Evolutionary conservation across 208 protist species (phyloP).

Genomic region (Trypanosoma avium): DNA sequence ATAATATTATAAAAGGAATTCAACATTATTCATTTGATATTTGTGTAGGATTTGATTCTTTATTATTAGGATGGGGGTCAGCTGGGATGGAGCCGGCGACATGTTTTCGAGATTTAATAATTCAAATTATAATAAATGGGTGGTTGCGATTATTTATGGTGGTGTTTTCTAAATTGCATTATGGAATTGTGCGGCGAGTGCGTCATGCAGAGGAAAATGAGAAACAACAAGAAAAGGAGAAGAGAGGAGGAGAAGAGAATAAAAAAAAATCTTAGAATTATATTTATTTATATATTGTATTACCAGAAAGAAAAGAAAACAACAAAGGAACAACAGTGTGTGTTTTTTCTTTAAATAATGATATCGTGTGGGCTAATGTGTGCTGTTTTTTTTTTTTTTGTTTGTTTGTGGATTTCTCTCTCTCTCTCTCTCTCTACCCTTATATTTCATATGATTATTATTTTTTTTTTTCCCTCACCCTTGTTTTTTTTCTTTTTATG

Average conservation of each 20-base stretch:
- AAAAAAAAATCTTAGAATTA: constrained; percentile 2
- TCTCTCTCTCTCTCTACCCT: not conserved
- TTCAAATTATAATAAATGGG: constrained; percentile 41
- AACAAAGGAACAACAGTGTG: no score
- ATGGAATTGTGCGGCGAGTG: constrained; percentile 67
- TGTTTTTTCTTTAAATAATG: not conserved
- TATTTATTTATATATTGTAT: not conserved
- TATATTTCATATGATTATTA: not conserved
- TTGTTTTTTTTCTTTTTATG: constrained; percentile 2
- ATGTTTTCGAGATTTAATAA: constrained; percentile 43
- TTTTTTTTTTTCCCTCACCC: constrained; percentile 1
- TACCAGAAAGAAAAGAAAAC: no score
- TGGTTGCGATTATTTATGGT: constrained; percentile 60
- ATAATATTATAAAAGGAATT: constrained; percentile 51
- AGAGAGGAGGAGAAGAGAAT: not conserved
- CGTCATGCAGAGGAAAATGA: constrained; percentile 18
- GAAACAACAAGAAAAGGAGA: not conserved
- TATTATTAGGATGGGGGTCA: constrained; percentile 47
- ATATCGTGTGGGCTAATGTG: constrained; percentile 16
- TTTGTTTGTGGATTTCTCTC: not conserved
- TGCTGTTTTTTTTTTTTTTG: constrained; percentile 26
- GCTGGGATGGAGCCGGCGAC: constrained; percentile 74
- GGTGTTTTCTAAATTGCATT: constrained; percentile 69
- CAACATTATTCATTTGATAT: constrained; percentile 78
- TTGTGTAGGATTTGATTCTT: constrained; percentile 64